Conservation (phyloP, 176 grass and related monocot genomes). For the Pharus latifolius region DNA sequence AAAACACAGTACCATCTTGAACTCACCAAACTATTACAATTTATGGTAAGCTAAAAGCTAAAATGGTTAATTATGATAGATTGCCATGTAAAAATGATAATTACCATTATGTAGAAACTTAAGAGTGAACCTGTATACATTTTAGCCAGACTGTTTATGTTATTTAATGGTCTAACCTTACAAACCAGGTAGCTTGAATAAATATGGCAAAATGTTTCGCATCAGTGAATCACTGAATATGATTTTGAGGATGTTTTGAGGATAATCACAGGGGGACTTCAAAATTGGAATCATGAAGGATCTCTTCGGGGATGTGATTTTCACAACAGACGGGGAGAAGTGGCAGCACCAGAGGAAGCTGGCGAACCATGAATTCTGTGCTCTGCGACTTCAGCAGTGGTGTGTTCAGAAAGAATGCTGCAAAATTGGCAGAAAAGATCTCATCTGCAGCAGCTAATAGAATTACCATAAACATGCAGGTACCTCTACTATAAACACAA, state of each 20-base stretch:
- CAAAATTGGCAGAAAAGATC: slow-evolving; percentile 29
- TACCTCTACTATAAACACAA: not conserved
- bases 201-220: not conserved
- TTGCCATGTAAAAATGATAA: not conserved
- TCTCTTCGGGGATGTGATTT: slow-evolving; percentile 63
- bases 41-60: not conserved
- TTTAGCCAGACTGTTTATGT: not conserved
- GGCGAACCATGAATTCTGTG: slow-evolving; percentile 64
- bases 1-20: not conserved
- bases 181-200: not conserved
- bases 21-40: no score
- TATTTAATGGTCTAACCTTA: not conserved
- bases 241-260: not conserved
- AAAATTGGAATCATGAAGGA: slow-evolving; percentile 31
- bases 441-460: slow-evolving; percentile 9
- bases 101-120: not conserved
- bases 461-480: slow-evolving; percentile 31
- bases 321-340: slow-evolving; percentile 49
- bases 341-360: slow-evolving; percentile 66
- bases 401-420: slow-evolving; percentile 33
- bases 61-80: not conserved
- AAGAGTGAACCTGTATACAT: not conserved
- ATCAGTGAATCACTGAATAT: not conserved
- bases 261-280: slow-evolving; percentile 17
- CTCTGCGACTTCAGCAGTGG: slow-evolving; percentile 44